phyloP scores from a whole-genome alignment of 345 rosid species.

The Sisymbrium irio region DNA sequence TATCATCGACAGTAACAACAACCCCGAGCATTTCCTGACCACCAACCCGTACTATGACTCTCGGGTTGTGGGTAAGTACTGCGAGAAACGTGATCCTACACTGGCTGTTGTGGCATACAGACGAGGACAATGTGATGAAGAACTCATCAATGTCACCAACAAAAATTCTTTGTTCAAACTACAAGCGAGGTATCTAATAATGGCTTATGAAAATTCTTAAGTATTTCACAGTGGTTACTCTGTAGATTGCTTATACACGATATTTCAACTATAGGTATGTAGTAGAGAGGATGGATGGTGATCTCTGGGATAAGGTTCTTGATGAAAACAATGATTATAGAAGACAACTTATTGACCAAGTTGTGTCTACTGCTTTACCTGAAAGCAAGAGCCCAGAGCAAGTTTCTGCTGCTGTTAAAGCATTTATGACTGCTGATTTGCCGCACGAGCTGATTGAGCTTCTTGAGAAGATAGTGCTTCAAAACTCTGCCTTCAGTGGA shows the following conservation, averaged over 20 bases:
- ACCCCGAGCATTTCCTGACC: conserved; percentile 97
- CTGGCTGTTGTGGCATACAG: conserved; percentile 97
- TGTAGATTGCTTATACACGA: conserved; percentile 26
- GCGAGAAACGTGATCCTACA: conserved; percentile 99
- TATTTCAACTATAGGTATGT: conserved; percentile 65
- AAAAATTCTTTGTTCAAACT: conserved; percentile 92
- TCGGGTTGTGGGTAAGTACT: conserved; percentile 94
- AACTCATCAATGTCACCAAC: conserved; percentile 94
- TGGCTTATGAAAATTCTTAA: not conserved
- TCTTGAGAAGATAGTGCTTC: conserved; percentile 94
- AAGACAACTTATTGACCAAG: conserved; percentile 96
- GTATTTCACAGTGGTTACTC: not conserved
- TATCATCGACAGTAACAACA: conserved; percentile 96
- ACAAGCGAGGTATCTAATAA: conserved; percentile 82
- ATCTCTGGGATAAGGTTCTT: conserved; percentile 99
- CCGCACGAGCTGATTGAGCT: conserved; percentile 84
- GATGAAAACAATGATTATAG: conserved; percentile 75
- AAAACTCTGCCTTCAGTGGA: conserved; percentile 98
- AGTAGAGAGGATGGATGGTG: conserved; percentile 97
- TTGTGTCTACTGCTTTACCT: conserved; percentile 92
- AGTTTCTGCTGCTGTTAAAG: conserved; percentile 83
- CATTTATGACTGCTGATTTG: conserved; percentile 80
- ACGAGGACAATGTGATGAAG: conserved; percentile 97
- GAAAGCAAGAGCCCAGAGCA: conserved; percentile 92
- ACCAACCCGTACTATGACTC: conserved; percentile 99